Evolutionary conservation across 192 early-diverging fungal species (phyloP).

Genomic region (Jimgerdemannia flammicorona): DNA sequence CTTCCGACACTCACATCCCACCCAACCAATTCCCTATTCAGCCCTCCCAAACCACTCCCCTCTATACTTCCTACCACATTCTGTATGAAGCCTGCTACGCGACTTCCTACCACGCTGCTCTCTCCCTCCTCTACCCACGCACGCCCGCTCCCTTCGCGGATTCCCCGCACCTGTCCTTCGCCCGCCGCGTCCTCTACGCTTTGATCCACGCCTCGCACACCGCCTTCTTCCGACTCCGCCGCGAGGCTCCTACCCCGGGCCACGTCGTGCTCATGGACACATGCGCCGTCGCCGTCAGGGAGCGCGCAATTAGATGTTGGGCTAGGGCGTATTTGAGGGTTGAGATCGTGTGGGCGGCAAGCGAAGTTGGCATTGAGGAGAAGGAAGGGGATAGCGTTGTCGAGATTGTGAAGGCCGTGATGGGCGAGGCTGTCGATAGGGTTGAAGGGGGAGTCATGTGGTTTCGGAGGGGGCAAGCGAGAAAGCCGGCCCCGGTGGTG

Average conservation of each 20-base stretch:
- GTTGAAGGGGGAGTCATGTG: neutral
- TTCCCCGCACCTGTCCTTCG: neutral
- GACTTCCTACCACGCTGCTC: neutral
- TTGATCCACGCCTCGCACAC: neutral
- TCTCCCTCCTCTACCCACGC: neutral
- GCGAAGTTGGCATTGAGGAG: neutral
- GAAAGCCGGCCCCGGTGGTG: neutral
- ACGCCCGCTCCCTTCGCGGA: neutral
- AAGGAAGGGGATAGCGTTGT: neutral
- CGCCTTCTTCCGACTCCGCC: neutral
- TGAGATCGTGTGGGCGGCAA: neutral
- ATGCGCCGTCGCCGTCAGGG: neutral
- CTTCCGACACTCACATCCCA: neutral
- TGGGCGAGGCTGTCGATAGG: neutral
- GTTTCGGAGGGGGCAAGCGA: neutral
- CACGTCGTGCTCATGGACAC: neutral
- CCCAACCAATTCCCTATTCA: neutral
- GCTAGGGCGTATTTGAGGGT: neutral
- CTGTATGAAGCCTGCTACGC: neutral
- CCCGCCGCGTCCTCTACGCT: neutral
- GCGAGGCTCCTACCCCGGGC: neutral
- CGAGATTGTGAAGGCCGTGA: neutral
- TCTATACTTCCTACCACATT: neutral
- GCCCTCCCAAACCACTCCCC: neutral
- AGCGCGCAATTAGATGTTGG: neutral